Percentiles rank a stretch among this genome's conserved stretches.
Evolutionary conservation across 2,329 filamentous ascomycete genomes (phyloP).

Genomic region (Gaeumannomyces tritici): DNA sequence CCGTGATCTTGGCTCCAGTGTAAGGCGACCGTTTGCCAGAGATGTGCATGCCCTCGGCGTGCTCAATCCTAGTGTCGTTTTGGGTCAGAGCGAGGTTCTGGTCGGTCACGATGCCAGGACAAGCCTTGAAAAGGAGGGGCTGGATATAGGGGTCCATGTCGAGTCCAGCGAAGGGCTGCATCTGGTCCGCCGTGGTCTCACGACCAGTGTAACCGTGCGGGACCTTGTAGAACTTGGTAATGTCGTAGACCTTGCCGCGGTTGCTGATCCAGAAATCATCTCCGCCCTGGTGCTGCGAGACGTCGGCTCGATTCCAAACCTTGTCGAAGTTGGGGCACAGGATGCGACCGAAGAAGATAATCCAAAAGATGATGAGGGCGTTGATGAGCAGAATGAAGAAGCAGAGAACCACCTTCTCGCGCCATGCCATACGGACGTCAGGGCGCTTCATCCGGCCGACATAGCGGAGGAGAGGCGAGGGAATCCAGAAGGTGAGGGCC

Average conservation of each 20-base stretch:
- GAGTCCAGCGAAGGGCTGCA: constrained; percentile 69
- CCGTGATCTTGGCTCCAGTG: constrained; percentile 45
- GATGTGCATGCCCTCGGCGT: constrained; percentile 52
- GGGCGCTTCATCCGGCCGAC: constrained; percentile 94
- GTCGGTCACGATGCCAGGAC: constrained; percentile 59
- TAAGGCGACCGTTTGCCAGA: constrained; percentile 56
- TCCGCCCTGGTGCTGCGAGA: constrained; percentile 58
- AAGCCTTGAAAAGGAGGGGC: constrained; percentile 65
- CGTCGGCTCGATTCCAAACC: constrained; percentile 67
- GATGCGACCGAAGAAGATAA: constrained; percentile 73
- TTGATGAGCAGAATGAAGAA: constrained; percentile 77
- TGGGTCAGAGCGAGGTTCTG: constrained; percentile 44
- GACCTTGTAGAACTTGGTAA: constrained; percentile 75
- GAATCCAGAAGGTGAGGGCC: constrained; percentile 88
- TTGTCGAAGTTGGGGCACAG: constrained; percentile 90
- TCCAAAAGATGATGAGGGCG: constrained; percentile 78
- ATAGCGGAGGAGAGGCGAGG: constrained; percentile 69
- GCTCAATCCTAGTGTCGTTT: constrained; percentile 51
- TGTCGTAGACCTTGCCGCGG: constrained; percentile 83
- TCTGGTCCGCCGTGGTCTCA: constrained; percentile 46
- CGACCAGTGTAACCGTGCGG: constrained; percentile 65
- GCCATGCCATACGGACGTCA: constrained; percentile 94
- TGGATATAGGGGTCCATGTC: constrained; percentile 81
- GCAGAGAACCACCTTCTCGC: constrained; percentile 83
- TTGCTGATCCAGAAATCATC: constrained; percentile 82